Conservation (phyloP, 495 filamentous ascomycete genomes). For the Lasiosphaeria ovina region DNA sequence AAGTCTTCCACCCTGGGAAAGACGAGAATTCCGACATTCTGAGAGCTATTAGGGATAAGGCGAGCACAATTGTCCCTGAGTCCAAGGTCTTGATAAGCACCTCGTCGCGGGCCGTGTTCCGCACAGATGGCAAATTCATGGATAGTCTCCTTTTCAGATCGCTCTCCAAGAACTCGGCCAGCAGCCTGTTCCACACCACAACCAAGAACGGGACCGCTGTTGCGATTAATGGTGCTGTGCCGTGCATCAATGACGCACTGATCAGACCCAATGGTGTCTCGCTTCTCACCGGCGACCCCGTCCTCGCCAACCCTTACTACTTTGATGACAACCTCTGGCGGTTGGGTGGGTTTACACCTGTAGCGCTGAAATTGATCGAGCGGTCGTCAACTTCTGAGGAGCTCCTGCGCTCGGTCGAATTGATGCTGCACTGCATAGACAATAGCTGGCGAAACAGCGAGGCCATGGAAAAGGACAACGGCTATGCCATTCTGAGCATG, state of each 20-base stretch:
- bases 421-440: constrained; percentile 78
- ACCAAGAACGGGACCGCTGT: constrained; percentile 72
- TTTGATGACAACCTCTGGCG: constrained; percentile 93
- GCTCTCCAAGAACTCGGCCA: constrained; percentile 70
- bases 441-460: constrained; percentile 97
- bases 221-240: constrained; percentile 83
- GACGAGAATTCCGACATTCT: constrained; percentile 91
- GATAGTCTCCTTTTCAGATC: constrained; percentile 73
- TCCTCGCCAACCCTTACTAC: constrained; percentile 72
- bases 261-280: constrained; percentile 73
- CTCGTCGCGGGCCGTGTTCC: constrained; percentile 72
- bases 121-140: constrained; percentile 70
- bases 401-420: constrained; percentile 73
- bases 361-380: constrained; percentile 81
- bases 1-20: constrained; percentile 85
- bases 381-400: constrained; percentile 64
- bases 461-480: constrained; percentile 94
- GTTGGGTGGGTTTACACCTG: constrained; percentile 79
- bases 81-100: constrained; percentile 81
- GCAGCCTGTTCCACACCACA: constrained; percentile 68
- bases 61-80: constrained; percentile 77
- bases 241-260: constrained; percentile 86
- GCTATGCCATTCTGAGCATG: constrained; percentile 81
- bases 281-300: constrained; percentile 79
- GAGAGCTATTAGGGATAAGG: constrained; percentile 78